Evolutionary conservation across 2,329 filamentous ascomycete species (phyloP).

Genomic region (Exophiala aquamarina): DNA sequence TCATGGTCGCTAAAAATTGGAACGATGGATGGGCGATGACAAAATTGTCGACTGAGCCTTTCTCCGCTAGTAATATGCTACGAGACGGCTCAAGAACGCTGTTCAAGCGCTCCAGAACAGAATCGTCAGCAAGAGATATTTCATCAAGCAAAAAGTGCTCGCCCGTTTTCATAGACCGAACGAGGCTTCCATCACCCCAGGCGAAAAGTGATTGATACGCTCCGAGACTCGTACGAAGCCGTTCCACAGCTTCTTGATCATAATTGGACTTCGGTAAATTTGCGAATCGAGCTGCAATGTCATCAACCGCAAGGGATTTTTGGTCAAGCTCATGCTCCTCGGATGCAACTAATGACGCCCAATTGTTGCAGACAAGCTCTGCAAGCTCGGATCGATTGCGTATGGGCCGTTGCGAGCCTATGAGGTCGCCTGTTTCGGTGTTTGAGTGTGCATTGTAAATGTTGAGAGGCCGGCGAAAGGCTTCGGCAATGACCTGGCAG

Average conservation of each 20-base stretch:
- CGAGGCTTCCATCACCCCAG: slow-evolving; percentile 91
- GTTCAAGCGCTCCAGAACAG: slow-evolving; percentile 92
- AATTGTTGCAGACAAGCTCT: slow-evolving; percentile 62
- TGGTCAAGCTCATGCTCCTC: slow-evolving; percentile 35
- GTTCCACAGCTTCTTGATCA: slow-evolving; percentile 47
- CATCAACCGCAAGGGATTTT: slow-evolving; percentile 30
- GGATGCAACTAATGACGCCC: slow-evolving; percentile 43
- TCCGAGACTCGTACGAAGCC: slow-evolving; percentile 49
- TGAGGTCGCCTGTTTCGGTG: slow-evolving; percentile 93
- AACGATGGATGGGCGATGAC: slow-evolving; percentile 76
- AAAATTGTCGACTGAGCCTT: slow-evolving; percentile 80
- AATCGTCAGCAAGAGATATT: slow-evolving; percentile 96
- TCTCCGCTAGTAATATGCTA: slow-evolving; percentile 87
- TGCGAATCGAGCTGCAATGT: slow-evolving; percentile 21
- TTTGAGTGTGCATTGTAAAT: slow-evolving; percentile 98
- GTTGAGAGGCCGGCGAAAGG: slow-evolving; percentile 71
- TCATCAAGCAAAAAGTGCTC: slow-evolving; percentile 94
- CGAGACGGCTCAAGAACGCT: slow-evolving; percentile 90
- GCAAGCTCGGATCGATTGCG: slow-evolving; percentile 77
- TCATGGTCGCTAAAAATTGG: slow-evolving; percentile 98
- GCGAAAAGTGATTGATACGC: slow-evolving; percentile 87
- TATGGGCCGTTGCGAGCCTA: slow-evolving; percentile 89
- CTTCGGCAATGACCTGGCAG: slow-evolving; percentile 85
- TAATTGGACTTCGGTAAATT: slow-evolving; percentile 34
- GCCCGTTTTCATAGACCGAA: slow-evolving; percentile 88